Base-by-base conservation (phyloP, 108 stramenopile species). In the Pseudonitzschia multistriata region DNA sequence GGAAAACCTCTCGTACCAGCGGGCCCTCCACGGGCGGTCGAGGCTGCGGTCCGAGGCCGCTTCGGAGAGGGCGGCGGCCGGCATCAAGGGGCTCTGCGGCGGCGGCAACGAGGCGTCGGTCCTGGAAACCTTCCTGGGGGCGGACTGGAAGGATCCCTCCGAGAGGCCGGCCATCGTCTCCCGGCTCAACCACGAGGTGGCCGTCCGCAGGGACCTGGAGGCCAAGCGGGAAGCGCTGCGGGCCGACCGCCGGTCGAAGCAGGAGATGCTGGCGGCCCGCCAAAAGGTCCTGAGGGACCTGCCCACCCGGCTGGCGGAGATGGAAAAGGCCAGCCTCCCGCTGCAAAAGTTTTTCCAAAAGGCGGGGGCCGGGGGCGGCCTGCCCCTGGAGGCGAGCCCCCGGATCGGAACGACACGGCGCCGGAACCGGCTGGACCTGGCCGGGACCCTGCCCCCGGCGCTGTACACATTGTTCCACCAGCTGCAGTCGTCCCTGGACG, bases 381-480 rank as follows among this genome's bases (percentile, higher is more conserved):
- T 70, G 47, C 57, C 11, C 3, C 59, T 71, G 53, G 31, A 59
- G 70, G 74, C 49, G 73, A 13, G 69, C n/a, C 47, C 48, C 3
- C 66, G 76, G 40, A n/a, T 76, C 2, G 79, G 61, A 30, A 49
- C 67, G 17, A 61, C 49, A 1, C 78, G 84, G 27, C 82, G 87
- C 8, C 72, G 59, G 25, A 61, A 77, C 22, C 73, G 85, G 19
- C 68, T 89, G 60, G 82, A 82, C 35, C 34, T 83, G 74, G 90
- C 90, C 5, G 72, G 75, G 57, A 59, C 74, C 3, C 67, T 91
- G 39, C 73, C 87, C 8, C 68, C 63, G 25, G 78, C 90, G 5
- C 73, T 94, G 24, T 94, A 94, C 63, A 86, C 81, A 3, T 49
- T 94, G 40, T 91, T 80, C 71, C 74, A 84, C 31, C 85, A 87